Evolutionary conservation across 2,329 filamentous ascomycete species (phyloP), one percentile per base, ranked within the genome.

Genomic region (Onygenales sp.): DNA sequence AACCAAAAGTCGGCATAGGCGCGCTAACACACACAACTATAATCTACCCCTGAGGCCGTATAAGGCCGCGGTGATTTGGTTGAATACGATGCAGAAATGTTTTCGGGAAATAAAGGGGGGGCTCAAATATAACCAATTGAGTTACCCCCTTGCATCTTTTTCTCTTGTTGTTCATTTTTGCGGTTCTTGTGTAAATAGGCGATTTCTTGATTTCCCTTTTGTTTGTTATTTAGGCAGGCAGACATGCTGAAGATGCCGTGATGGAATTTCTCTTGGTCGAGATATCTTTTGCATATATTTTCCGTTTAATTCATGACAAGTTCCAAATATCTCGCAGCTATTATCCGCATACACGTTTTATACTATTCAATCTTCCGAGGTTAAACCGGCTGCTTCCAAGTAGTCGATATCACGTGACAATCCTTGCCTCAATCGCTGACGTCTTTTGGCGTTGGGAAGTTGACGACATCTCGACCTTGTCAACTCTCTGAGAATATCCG

Each of bases 21-120:
- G 46, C 68, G 66, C 69, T 70, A 31, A 17, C 13, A 43, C 13
- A 43, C 39, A 7, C 36, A 41, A 43, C 21, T 10, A 32, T 17
- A 13, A 41, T 51, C 13, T 43, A 13, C 39, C 27, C 21, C 21
- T 10, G 17, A 21, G 13, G 2, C 35, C 21, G 10, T 49, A 27
- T 27, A 27, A 39, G 35, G 17, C 14, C 17, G 33, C 6, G 5
- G 7, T 36, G 11, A 9, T n/a, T n/a, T 39, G 32, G 21, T 17
- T 47, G 32, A 32, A 47, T 35, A 14, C 11, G 2, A 35, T 33
- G 33, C 11, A 13, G 32, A 17, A 11, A 33, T 41, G 33, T 49
- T 44, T 11, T 31, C 17, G 45, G 45, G 17, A 31, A 21, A 3
- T 43, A 43, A 45, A 7, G 36, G 35, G 46, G 14, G 14, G 31